Percentiles rank a stretch among this genome's conserved stretches.
Conservation (phyloP, 2,329 filamentous ascomycete species). For the Talaromyces sp. region DNA sequence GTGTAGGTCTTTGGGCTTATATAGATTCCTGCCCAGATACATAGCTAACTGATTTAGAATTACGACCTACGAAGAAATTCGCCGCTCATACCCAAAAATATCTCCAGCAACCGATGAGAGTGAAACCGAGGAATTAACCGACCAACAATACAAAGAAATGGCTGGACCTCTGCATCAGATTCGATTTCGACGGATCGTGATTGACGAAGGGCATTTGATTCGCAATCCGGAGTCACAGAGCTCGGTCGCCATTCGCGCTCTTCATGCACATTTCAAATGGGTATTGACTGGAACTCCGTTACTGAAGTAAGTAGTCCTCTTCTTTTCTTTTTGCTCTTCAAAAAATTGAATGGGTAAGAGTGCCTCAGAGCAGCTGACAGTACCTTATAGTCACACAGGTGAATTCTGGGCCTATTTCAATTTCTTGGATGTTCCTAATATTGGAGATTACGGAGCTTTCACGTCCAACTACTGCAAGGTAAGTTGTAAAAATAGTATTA, state of each 20-base stretch:
- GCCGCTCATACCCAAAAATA: slow-evolving; percentile 26
- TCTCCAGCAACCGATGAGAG: slow-evolving; percentile 16
- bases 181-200: slow-evolving; percentile 34
- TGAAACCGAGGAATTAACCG: slow-evolving; percentile 21
- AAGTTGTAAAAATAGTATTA: slow-evolving; percentile 7
- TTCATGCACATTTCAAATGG: slow-evolving; percentile 34
- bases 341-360: slow-evolving; percentile 9
- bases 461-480: slow-evolving; percentile 21
- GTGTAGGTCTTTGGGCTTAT: slow-evolving; percentile 1
- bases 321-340: not conserved
- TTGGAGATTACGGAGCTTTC: slow-evolving; percentile 20
- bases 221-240: slow-evolving; percentile 30
- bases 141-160: slow-evolving; percentile 17
- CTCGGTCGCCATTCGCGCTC: slow-evolving; percentile 30
- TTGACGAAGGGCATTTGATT: slow-evolving; percentile 36
- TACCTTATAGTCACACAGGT: slow-evolving; percentile 24
- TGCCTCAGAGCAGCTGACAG: slow-evolving; percentile 10
- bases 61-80: slow-evolving; percentile 35
- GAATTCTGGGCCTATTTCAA: slow-evolving; percentile 36
- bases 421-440: slow-evolving; percentile 29
- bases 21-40: not conserved
- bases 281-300: slow-evolving; percentile 35
- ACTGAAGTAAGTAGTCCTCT: slow-evolving; percentile 24
- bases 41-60: slow-evolving; percentile 18
- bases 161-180: slow-evolving; percentile 30